These are phyloP conservation scores for Monosporozyma yasuniensis DNA, from an alignment of 805 yeast species.

Conservation along the genomic window DNA sequence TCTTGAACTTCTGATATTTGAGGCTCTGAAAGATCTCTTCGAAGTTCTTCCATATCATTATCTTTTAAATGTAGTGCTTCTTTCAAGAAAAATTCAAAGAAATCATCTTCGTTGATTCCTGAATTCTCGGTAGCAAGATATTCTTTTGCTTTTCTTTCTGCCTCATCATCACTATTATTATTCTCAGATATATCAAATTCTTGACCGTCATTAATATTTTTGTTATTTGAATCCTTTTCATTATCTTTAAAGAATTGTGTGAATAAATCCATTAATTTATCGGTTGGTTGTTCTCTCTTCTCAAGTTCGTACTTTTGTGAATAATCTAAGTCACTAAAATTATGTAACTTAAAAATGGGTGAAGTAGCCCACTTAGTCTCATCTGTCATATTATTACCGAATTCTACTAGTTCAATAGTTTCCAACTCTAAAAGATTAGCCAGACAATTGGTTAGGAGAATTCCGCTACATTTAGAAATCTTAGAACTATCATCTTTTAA, in stretches of 20 bases:
- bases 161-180: conserved; percentile 24
- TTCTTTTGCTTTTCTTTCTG: conserved; percentile 21
- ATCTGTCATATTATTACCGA: not conserved
- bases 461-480: conserved; percentile 11
- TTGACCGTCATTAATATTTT: not conserved
- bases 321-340: not conserved
- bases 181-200: conserved; percentile 16
- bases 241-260: conserved; percentile 6
- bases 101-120: conserved; percentile 58
- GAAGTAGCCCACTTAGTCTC: not conserved
- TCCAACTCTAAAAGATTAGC: conserved; percentile 4
- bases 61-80: conserved; percentile 44
- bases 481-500: conserved; percentile 4
- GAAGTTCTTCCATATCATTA: conserved; percentile 36
- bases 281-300: conserved; percentile 7
- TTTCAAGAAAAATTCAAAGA: conserved; percentile 52
- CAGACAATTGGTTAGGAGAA: conserved; percentile 8
- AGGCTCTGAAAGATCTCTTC: conserved; percentile 7
- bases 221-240: not conserved
- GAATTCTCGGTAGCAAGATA: conserved; percentile 30
- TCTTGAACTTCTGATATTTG: conserved; percentile 3
- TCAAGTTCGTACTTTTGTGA: not conserved
- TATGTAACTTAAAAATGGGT: not conserved
- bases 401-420: not conserved
- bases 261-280: conserved; percentile 9